Base-by-base conservation (phyloP, 2,329 filamentous ascomycete species). In the Monilinia polystroma region DNA sequence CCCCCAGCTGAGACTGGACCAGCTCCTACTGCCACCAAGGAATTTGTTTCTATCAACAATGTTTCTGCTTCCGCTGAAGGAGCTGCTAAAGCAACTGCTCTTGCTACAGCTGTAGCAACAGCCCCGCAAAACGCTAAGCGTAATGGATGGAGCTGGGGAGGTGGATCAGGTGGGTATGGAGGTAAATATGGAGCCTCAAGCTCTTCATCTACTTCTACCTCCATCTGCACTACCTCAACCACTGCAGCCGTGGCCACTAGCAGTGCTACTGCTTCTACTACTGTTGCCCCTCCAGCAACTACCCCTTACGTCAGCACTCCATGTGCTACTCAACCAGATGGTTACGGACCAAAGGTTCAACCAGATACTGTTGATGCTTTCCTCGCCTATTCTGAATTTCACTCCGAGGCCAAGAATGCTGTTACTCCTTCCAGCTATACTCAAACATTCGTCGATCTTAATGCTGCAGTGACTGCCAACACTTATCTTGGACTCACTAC, bases 361-460 rank as follows among this genome's bases (percentile, higher is more conserved):
- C 76, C 77, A 7, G 78, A 80, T 66, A 78, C 75, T 6, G 70
- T 70, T 23, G 68, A 59, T 41, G 73, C 70, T 8, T 80, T 80
- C 70, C 63, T 75, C 11, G 67, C 63, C 14, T 69, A 71, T 55
- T 3, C 63, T 5, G 66, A 64, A 12, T 74, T 77, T 41, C 63
- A 70, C 12, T 47, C 35, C 2, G 64, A 68, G 7, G 73, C 77
- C 1, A 66, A 18, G 10, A 64, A 54, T 54, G 76, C 77, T 10
- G 38, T 66, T 1, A 71, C 73, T 3, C 77, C 77, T 2, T 53
- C 67, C 45, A 75, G 76, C 8, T 79, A 78, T 62, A 68, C 65
- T n/a, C 59, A 68, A 23, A 74, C 73, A 1, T 79, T 76, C 67
- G 60, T 68, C 8, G 75, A 78, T 67, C 64, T 76, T 11, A 65